Evolutionary conservation across 305 asterid genomes (phyloP), one percentile per base, ranked within the genome.

Genomic region (Fraxinus sp.): DNA sequence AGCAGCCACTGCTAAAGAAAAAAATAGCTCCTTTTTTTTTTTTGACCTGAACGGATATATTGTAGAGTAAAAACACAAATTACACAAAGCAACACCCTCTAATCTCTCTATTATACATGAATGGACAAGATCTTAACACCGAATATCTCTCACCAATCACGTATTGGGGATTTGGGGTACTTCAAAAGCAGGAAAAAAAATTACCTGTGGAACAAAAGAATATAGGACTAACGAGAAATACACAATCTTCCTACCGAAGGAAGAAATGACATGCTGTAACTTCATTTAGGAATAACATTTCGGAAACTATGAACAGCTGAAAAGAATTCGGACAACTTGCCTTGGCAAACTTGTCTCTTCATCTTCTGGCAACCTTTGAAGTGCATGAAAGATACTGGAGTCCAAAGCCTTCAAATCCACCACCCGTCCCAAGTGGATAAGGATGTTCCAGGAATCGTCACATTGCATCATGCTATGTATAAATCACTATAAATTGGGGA

Each of bases 401-500:
- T 82, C 81, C 79, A 36, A 75, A 49, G 86, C 86, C 87, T 83
- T 79, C 39, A 46, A 18, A 68, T 59, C 26, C 84, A 88, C 78
- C 28, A 10, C 70, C 20, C 28, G 30, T 7, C 70, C 28, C 70
- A 24, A 80, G 78, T 71, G 81, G 87, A 71, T 32, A 62, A 62
- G 79, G 80, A 74, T 83, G 74, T 71, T 77, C 64, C 35, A 70
- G 82, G 85, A 62, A 82, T 80, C 81, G 84, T 83, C 84, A 81
- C 79, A 49, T 36, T 80, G 88, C 79, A 35, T 80, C 91, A 85
- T 85, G 92, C 92, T 91, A 93, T 85, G 93, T 87, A 88, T 94
- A 89, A 64, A 90, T 85, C 86, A 86, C 94, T 86, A 92, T 91
- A 90, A 87, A 90, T 82, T 90, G 89, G 89, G 84, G 90, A 87